Conservation (phyloP, 129 eudicot species). For the Artemisia tridentata region DNA sequence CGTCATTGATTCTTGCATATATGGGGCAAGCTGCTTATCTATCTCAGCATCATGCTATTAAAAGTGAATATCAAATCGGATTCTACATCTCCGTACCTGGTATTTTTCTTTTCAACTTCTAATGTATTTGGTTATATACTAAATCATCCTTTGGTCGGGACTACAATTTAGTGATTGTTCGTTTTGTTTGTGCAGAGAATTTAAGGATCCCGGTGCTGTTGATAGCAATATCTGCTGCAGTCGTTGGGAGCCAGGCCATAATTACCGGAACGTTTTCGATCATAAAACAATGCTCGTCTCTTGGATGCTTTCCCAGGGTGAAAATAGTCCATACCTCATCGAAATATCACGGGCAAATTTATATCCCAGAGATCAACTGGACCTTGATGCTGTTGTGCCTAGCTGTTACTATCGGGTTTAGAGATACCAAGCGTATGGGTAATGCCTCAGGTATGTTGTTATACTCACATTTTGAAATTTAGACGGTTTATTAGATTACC, state of each 20-base stretch:
- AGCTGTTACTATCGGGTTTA: conserved; percentile 92
- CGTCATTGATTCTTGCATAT: conserved; percentile 87
- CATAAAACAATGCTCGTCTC: conserved; percentile 88
- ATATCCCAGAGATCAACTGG: conserved; percentile 97
- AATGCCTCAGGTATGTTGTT: conserved; percentile 84
- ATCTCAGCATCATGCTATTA: conserved; percentile 70
- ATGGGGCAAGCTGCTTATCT: conserved; percentile 99
- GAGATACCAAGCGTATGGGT: conserved; percentile 87
- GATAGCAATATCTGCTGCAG: conserved; percentile 95
- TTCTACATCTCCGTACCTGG: conserved; percentile 98
- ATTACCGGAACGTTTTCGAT: conserved; percentile 97
- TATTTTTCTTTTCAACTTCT: conserved; percentile 24
- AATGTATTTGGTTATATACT: conserved; percentile 7
- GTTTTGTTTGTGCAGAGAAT: conserved; percentile 39
- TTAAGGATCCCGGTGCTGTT: conserved; percentile 79
- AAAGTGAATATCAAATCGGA: conserved; percentile 56
- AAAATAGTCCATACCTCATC: conserved; percentile 90
- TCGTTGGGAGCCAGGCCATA: conserved; percentile 99
- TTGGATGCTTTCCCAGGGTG: conserved; percentile 91
- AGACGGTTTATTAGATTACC: not conserved
- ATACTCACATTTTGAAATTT: not conserved
- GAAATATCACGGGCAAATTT: conserved; percentile 86
- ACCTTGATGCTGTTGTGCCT: conserved; percentile 78
- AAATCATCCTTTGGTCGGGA: not conserved
- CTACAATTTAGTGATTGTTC: conserved; percentile 11